These are phyloP conservation scores for Botrytis paeoniae DNA, from an alignment of 2,329 filamentous ascomycete species.

Conservation along the genomic window DNA sequence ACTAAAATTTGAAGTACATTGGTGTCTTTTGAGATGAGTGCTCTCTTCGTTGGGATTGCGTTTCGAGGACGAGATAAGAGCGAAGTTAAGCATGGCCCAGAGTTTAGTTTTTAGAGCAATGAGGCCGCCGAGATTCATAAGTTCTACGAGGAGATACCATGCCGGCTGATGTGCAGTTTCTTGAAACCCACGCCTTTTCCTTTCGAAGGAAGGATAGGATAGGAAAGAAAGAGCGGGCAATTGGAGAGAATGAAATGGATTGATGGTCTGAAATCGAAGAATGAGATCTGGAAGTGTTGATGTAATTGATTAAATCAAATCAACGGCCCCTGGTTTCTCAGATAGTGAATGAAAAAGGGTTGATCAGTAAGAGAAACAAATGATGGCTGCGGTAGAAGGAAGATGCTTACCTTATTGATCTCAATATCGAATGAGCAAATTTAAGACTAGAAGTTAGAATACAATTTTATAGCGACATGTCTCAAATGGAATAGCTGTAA, in stretches of 20 bases:
- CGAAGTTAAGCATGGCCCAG: not conserved
- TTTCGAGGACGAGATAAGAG: not conserved
- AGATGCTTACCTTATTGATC: not conserved
- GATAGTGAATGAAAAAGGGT: accelerated
- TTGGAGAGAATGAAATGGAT: not conserved
- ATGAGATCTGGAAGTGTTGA: accelerated
- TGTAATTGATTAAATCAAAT: not conserved
- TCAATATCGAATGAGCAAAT: not conserved
- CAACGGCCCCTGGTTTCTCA: not conserved
- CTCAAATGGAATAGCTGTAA: not conserved
- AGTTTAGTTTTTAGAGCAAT: not conserved
- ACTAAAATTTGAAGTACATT: not conserved
- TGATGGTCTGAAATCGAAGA: not conserved
- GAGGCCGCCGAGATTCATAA: not conserved
- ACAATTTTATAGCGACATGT: not conserved
- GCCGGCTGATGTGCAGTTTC: not conserved
- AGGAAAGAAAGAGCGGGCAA: not conserved
- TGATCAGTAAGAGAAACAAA: not conserved
- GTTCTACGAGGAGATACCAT: not conserved
- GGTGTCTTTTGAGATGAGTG: not conserved
- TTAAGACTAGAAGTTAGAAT: not conserved
- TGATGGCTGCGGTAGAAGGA: not conserved
- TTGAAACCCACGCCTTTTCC: not conserved
- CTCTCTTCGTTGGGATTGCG: not conserved
- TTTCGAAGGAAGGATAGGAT: not conserved